Base-by-base conservation (phyloP, 148 eudicot genomes). In the Simmondsia chinensis region DNA sequence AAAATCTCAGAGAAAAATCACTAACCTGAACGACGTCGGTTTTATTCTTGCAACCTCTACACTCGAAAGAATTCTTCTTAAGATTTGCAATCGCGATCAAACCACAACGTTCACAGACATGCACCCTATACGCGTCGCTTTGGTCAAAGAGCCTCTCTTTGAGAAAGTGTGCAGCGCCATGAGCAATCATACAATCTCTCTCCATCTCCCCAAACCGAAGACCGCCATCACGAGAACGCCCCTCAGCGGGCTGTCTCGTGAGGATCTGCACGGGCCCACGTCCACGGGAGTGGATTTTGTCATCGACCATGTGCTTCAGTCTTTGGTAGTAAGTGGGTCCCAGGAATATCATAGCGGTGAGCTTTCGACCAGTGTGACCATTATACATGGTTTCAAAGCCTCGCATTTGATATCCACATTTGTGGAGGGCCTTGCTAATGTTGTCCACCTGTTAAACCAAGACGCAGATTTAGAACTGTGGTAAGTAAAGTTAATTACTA, bases 171-270 rank as follows among this genome's bases (percentile, higher is more conserved):
- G 99, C 99, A 33, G 99, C 99, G 42, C 96, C 99, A 52, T 91
- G 99, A 0, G 99, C 99, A 70, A 91, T 91, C 94, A 91, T 91
- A 28, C 99, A 91, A 40, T 91, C 99, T 32, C 96, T 63, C 52
- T 91, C 99, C 99, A 91, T 91, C 69, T 91, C 99, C 26, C 99
- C 99, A 54, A 91, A 91, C 9, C 96, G 75, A 5, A 86, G 89
- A 39, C 99, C 95, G 26, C 96, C 99, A 60, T 91, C 99, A 53
- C 99, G 95, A 19, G 99, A 91, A 19, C 96, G 69, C 12, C 99
- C 99, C 52, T 91, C 99, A 21, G 95, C 99, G 22, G 99, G 99
- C 57, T 91, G 99, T 67, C 99, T 68, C 0, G 95, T 91, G 23
- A 91, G 86, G 56, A 82, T 91, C 62, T 91, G 99, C 5, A 91